Conservation (phyloP, 257 asterid species). For the Solanum pimpinellifolium region DNA sequence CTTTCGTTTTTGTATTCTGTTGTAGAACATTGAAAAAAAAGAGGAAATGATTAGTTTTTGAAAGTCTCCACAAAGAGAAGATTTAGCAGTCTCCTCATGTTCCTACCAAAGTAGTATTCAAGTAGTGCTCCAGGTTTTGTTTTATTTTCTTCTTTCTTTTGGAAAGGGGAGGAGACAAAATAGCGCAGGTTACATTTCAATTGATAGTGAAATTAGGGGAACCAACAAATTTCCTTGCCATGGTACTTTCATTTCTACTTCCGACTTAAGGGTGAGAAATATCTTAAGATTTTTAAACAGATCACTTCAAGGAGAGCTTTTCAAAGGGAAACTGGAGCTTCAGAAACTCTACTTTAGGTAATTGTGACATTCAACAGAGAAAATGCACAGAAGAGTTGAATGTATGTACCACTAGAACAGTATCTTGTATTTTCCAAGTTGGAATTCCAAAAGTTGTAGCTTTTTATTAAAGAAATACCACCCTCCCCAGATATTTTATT, state of each 20-base stretch:
- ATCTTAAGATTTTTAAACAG: not conserved
- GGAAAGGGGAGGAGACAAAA: not conserved
- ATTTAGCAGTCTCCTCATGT: not conserved
- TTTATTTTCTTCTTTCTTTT: not conserved
- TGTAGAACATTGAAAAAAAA: not conserved
- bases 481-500: not conserved
- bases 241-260: not conserved
- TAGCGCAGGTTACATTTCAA: not conserved
- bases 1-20: conserved; percentile 75
- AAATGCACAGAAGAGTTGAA: not conserved
- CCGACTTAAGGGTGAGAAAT: not conserved
- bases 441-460: not conserved
- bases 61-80: not conserved
- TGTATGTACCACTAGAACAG: not conserved
- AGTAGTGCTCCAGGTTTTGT: not conserved
- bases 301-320: not conserved
- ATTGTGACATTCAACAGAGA: not conserved
- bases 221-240: not conserved
- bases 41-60: not conserved
- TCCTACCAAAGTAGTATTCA: not conserved
- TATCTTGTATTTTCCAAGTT: not conserved
- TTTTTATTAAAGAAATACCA: not conserved
- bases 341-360: not conserved
- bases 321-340: not conserved
- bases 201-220: not conserved